Evolutionary conservation across 441 rosid species (phyloP).

Genomic region (Bocquillonia castaneifolia): DNA sequence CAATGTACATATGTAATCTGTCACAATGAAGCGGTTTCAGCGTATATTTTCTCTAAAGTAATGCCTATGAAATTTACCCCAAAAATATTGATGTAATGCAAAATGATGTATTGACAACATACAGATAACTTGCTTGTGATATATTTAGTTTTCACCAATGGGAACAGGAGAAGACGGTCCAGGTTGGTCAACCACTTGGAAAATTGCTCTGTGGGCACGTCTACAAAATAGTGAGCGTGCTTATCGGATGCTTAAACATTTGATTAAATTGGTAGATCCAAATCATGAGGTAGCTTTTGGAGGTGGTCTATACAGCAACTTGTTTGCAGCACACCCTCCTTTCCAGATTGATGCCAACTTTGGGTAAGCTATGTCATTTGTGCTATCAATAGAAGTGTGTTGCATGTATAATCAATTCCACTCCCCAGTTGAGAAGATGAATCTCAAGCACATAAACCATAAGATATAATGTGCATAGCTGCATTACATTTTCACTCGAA

Average conservation of each 20-base stretch:
- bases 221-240: constrained; percentile 69
- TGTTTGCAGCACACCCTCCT: constrained; percentile 93
- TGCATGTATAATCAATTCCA: neutral
- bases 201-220: constrained; percentile 81
- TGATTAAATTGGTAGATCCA: constrained; percentile 69
- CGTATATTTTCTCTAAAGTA: no score
- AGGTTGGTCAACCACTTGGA: constrained; percentile 94
- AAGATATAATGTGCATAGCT: no score
- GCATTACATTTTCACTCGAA: no score
- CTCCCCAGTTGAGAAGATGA: neutral
- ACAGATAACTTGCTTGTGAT: neutral
- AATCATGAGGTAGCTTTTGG: constrained; percentile 48
- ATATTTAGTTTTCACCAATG: constrained; percentile 2
- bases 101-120: no score
- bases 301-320: constrained; percentile 85
- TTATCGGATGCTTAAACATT: constrained; percentile 64
- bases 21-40: no score
- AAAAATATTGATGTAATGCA: no score
- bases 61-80: no score
- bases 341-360: constrained; percentile 93
- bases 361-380: constrained; percentile 48
- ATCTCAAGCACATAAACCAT: neutral
- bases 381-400: neutral
- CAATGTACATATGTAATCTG: no score
- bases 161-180: constrained; percentile 88